These are phyloP conservation scores for Colletotrichum ledebouriae DNA, from an alignment of 2,329 filamentous ascomycete species.

Conservation along the genomic window DNA sequence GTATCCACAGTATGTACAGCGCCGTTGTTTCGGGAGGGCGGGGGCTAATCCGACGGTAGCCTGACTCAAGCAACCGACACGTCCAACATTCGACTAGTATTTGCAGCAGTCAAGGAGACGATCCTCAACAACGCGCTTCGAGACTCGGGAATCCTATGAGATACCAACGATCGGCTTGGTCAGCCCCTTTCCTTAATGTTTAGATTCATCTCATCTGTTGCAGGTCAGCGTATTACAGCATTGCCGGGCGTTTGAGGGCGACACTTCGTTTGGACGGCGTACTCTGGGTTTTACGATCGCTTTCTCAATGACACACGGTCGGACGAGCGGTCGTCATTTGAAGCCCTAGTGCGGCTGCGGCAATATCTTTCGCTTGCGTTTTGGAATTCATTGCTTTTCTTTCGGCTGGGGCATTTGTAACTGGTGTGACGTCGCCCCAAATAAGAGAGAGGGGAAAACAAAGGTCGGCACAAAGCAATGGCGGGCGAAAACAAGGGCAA, in stretches of 20 bases:
- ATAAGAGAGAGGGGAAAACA: slow-evolving; percentile 14
- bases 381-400: slow-evolving; percentile 24
- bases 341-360: slow-evolving; percentile 18
- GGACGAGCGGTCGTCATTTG: slow-evolving; percentile 30
- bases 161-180: slow-evolving; percentile 18
- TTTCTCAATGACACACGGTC: slow-evolving; percentile 28
- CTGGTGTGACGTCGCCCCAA: slow-evolving; percentile 29
- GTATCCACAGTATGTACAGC: slow-evolving; percentile 88
- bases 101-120: slow-evolving; percentile 98
- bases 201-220: slow-evolving; percentile 43
- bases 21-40: slow-evolving; percentile 4
- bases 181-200: slow-evolving; percentile 30
- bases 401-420: slow-evolving; percentile 21
- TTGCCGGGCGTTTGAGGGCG: slow-evolving; percentile 44
- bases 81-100: slow-evolving; percentile 96
- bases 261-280: slow-evolving; percentile 43
- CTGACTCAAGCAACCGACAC: slow-evolving; percentile 99
- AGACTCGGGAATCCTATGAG: slow-evolving; percentile 94
- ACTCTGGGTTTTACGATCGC: slow-evolving; percentile 42
- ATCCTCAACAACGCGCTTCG: slow-evolving; percentile 98
- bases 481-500: slow-evolving; percentile 9
- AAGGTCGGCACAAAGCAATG: not conserved
- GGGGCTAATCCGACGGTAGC: slow-evolving; percentile 61
- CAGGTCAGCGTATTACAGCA: slow-evolving; percentile 44
- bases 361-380: slow-evolving; percentile 26